These are phyloP conservation scores for Aspergillus oerlinghausenensis DNA, from an alignment of 2,329 filamentous ascomycete genomes.

Conservation along the genomic window DNA sequence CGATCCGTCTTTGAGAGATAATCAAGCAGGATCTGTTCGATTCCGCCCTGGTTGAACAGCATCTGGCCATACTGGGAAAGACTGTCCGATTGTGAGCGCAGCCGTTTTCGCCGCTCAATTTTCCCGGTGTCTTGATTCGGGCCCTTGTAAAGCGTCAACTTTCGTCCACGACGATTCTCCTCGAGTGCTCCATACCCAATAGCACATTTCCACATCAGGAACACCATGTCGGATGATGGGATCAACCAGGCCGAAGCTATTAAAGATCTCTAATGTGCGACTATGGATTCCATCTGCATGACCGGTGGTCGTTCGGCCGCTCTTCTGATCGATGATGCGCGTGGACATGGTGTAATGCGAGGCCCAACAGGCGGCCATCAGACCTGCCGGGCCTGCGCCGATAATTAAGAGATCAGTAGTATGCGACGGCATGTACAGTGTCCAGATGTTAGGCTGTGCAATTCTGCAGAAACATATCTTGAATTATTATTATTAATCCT, in stretches of 20 bases:
- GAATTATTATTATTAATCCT: too few relatives aligned
- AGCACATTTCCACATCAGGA: slow-evolving; percentile 7
- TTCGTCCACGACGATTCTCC: not conserved
- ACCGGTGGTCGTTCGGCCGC: slow-evolving; percentile 19
- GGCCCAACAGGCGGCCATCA: slow-evolving; percentile 16
- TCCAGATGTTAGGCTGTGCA: not conserved
- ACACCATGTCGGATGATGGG: slow-evolving; percentile 1
- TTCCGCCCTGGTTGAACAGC: slow-evolving; percentile 12
- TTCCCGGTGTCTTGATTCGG: slow-evolving; percentile 1
- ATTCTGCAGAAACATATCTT: too few relatives aligned
- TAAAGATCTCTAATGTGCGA: slow-evolving; percentile 67
- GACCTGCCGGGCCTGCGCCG: not conserved
- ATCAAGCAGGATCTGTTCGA: slow-evolving; percentile 12
- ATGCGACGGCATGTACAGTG: not conserved
- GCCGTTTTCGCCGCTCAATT: slow-evolving; percentile 6
- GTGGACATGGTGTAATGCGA: slow-evolving; percentile 13
- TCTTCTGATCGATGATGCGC: slow-evolving; percentile 18
- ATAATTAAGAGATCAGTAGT: not conserved
- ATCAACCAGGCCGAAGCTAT: slow-evolving; percentile 60
- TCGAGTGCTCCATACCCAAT: slow-evolving; percentile 8
- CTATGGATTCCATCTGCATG: slow-evolving; percentile 57
- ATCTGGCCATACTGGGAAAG: slow-evolving; percentile 7
- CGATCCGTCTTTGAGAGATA: not conserved
- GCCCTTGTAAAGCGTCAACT: not conserved
- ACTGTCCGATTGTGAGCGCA: not conserved